phyloP scores from a whole-genome alignment of 2,329 filamentous ascomycete species.

The Fusarium secorum region DNA sequence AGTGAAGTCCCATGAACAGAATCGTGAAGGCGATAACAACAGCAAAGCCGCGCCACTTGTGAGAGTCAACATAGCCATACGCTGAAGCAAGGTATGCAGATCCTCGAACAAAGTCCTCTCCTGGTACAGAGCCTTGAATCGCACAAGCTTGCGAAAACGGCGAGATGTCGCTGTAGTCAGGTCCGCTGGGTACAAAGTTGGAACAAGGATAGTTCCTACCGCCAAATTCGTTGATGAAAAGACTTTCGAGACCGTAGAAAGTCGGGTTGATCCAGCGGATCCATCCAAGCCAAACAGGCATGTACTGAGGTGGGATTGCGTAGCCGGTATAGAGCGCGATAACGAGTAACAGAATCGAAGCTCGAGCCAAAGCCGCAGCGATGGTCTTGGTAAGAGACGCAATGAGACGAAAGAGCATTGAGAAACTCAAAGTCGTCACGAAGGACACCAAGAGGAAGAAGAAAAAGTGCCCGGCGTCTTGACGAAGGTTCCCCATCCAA shows the following conservation, averaged over 20 bases:
- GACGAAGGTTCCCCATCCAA: slow-evolving; percentile 72
- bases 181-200: slow-evolving; percentile 43
- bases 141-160: slow-evolving; percentile 13
- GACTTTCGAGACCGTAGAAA: slow-evolving; percentile 68
- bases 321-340: slow-evolving; percentile 63
- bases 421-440: slow-evolving; percentile 67
- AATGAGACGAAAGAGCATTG: slow-evolving; percentile 63
- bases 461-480: slow-evolving; percentile 60
- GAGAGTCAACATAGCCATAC: slow-evolving; percentile 24
- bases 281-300: slow-evolving; percentile 62
- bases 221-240: slow-evolving; percentile 70
- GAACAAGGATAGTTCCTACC: slow-evolving; percentile 58
- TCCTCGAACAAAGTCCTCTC: slow-evolving; percentile 28
- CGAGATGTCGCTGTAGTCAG: slow-evolving; percentile 16
- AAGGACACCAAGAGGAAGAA: slow-evolving; percentile 59
- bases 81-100: slow-evolving; percentile 19
- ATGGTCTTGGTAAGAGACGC: slow-evolving; percentile 39
- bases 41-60: slow-evolving; percentile 35
- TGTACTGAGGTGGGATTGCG: slow-evolving; percentile 54
- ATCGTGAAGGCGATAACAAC: slow-evolving; percentile 34
- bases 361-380: slow-evolving; percentile 39
- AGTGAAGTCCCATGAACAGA: slow-evolving; percentile 30
- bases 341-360: slow-evolving; percentile 34
- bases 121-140: slow-evolving; percentile 14
- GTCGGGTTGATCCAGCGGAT: slow-evolving; percentile 70